phyloP scores from a whole-genome alignment of 768 basidiomycete genomes.

The Pulveroboletus sp. region DNA sequence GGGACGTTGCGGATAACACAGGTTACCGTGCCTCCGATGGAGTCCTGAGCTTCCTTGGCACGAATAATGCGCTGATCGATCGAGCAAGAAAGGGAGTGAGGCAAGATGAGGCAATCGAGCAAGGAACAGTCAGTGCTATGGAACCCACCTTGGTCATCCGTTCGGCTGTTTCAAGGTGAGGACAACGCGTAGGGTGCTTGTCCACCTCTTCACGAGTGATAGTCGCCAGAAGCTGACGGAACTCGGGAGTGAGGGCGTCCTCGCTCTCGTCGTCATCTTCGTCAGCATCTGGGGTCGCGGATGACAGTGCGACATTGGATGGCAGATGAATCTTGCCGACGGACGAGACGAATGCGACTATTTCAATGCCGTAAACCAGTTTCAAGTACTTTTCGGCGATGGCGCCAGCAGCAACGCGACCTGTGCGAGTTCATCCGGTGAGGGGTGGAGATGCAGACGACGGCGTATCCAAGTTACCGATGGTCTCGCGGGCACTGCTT shows the following conservation, averaged over 20 bases:
- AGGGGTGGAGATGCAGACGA: constrained; percentile 1
- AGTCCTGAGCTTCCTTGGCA: constrained; percentile 87
- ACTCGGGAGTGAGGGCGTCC: constrained; percentile 81
- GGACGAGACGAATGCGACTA: constrained; percentile 94
- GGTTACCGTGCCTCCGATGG: constrained; percentile 96
- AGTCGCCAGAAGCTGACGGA: constrained; percentile 68
- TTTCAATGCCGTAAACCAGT: constrained; percentile 82
- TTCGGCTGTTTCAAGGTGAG: constrained; percentile 82
- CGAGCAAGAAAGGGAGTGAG: constrained; percentile 4
- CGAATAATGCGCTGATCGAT: constrained; percentile 77
- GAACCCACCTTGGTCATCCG: constrained; percentile 76
- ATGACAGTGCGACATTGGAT: constrained; percentile 39
- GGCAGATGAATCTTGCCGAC: constrained; percentile 92
- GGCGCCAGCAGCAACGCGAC: constrained; percentile 95
- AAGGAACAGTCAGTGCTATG: background rate
- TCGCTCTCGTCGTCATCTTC: constrained; percentile 58
- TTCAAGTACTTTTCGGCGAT: constrained; percentile 96
- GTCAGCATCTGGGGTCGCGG: constrained; percentile 39
- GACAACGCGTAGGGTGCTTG: constrained; percentile 81
- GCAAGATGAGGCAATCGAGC: constrained; percentile 33
- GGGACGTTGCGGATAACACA: constrained; percentile 93
- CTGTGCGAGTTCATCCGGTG: constrained; percentile 34
- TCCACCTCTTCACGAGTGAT: constrained; percentile 89
- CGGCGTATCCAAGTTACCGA: constrained; percentile 48
- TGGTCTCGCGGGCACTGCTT: constrained; percentile 93